Evolutionary conservation across 1,139 yeast species (phyloP).

Genomic region (Taiozyma sp.): DNA sequence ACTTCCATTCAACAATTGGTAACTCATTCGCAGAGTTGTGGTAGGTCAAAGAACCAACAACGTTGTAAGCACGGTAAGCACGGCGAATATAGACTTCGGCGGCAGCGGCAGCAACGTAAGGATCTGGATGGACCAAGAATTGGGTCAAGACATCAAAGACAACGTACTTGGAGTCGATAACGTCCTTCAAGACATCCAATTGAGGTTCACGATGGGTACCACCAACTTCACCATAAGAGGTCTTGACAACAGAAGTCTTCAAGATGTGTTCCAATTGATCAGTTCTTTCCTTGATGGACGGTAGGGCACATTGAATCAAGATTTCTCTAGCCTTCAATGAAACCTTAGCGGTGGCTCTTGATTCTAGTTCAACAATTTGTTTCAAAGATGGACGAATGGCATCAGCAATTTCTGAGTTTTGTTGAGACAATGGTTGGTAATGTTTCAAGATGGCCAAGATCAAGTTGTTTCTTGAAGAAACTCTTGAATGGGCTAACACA

Average conservation of each 20-base stretch:
- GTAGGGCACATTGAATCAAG: conserved; percentile 91
- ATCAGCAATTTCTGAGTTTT: conserved; percentile 62
- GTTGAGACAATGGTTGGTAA: conserved; percentile 70
- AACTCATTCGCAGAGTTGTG: conserved; percentile 41
- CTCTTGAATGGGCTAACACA: conserved; percentile 87
- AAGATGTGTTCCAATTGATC: conserved; percentile 96
- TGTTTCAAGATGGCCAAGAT: conserved; percentile 77
- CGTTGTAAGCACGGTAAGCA: conserved; percentile 93
- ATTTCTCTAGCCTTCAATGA: conserved; percentile 96
- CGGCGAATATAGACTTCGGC: conserved; percentile 95
- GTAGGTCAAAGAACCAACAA: conserved; percentile 71
- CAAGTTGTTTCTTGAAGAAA: conserved; percentile 88
- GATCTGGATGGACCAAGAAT: conserved; percentile 78
- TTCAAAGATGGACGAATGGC: conserved; percentile 68
- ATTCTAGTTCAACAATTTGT: conserved; percentile 78
- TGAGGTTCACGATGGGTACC: conserved; percentile 81
- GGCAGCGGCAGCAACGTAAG: conserved; percentile 91
- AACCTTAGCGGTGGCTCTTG: conserved; percentile 88
- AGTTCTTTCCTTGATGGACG: conserved; percentile 92
- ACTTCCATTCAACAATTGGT: conserved; percentile 83
- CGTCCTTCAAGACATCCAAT: conserved; percentile 74
- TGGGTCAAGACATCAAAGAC: conserved; percentile 94
- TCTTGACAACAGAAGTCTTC: conserved; percentile 84
- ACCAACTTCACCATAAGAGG: conserved; percentile 79
- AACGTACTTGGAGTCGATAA: conserved; percentile 91